Percentiles rank a stretch among this genome's conserved stretches.
Conservation (phyloP, 2,329 filamentous ascomycete species). For the Didymella pomorum region DNA sequence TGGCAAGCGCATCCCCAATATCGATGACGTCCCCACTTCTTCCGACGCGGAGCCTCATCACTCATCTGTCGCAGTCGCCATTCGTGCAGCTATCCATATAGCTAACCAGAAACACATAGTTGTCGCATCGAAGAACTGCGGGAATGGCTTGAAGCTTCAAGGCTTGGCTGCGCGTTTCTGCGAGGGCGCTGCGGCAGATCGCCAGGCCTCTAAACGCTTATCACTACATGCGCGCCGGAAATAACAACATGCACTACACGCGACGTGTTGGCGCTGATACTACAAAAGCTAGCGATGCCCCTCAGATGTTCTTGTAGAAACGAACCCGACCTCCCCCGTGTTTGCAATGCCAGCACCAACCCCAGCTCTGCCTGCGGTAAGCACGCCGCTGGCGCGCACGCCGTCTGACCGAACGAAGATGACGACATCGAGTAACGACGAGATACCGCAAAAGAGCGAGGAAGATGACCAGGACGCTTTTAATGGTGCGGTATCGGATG, state of each 20-base stretch:
- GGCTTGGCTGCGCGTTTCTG: conserved; percentile 6
- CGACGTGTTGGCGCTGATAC: background rate
- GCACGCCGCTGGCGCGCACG: conserved; percentile 9
- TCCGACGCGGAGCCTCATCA: conserved; percentile 1
- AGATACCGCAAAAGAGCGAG: conserved; percentile 15
- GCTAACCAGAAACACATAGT: background rate
- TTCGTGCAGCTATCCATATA: background rate
- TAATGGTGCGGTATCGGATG: conserved; percentile 2
- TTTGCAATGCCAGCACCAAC: conserved; percentile 4
- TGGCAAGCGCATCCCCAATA: conserved; percentile 9
- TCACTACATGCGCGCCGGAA: conserved; percentile 3
- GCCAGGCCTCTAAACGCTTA: conserved; percentile 8
- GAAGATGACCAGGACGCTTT: conserved; percentile 9
- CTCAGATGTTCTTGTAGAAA: background rate
- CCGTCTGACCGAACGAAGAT: conserved; percentile 11
- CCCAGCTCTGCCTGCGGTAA: background rate
- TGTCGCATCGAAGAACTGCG: background rate
- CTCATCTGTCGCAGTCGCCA: background rate
- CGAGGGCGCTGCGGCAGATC: conserved; percentile 10
- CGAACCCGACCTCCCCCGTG: background rate
- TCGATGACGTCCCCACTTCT: conserved; percentile 8
- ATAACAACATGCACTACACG: conserved; percentile 17
- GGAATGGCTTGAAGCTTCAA: background rate
- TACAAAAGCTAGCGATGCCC: conserved; percentile 11
- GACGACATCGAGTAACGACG: conserved; percentile 6